These are phyloP conservation scores for Pseudodiploospora longispora DNA, from an alignment of 2,329 filamentous ascomycete genomes.

Conservation along the genomic window DNA sequence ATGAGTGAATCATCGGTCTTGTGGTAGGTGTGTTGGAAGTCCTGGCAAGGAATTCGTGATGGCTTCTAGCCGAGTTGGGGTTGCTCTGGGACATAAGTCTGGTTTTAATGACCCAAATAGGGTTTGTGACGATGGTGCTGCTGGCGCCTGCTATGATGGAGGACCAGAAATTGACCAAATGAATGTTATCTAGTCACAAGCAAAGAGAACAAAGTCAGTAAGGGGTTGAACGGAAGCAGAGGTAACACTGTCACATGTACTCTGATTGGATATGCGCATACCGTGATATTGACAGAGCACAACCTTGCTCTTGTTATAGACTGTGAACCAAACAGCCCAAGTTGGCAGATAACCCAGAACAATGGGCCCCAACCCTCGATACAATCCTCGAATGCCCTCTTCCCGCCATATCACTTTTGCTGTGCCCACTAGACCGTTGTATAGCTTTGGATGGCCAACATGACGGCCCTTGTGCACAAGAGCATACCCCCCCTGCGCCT, in stretches of 20 bases:
- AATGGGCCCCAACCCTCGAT: conserved; percentile 88
- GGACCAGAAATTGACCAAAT: conserved; percentile 76
- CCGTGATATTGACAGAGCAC: conserved; percentile 60
- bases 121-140: conserved; percentile 91
- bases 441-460: conserved; percentile 52
- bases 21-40: conserved; percentile 46
- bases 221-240: not conserved
- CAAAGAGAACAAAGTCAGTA: too few species aligned
- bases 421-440: conserved; percentile 81
- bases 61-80: conserved; percentile 35
- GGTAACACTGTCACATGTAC: conserved; percentile 10
- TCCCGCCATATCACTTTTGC: conserved; percentile 77
- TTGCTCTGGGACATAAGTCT: conserved; percentile 89
- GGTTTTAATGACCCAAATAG: conserved; percentile 99
- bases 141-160: conserved; percentile 86
- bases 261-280: conserved; percentile 23
- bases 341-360: conserved; percentile 92
- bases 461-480: conserved; percentile 41
- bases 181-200: conserved; percentile 54
- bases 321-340: conserved; percentile 96
- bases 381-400: conserved; percentile 84
- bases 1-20: conserved; percentile 50
- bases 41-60: conserved; percentile 38
- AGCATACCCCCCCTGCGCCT: conserved; percentile 82
- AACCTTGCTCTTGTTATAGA: conserved; percentile 84